Evolutionary conservation across 1,284 basidiomycete genomes (phyloP), one percentile per base, ranked within the genome.

Genomic region (Pseudozyma sp.): DNA sequence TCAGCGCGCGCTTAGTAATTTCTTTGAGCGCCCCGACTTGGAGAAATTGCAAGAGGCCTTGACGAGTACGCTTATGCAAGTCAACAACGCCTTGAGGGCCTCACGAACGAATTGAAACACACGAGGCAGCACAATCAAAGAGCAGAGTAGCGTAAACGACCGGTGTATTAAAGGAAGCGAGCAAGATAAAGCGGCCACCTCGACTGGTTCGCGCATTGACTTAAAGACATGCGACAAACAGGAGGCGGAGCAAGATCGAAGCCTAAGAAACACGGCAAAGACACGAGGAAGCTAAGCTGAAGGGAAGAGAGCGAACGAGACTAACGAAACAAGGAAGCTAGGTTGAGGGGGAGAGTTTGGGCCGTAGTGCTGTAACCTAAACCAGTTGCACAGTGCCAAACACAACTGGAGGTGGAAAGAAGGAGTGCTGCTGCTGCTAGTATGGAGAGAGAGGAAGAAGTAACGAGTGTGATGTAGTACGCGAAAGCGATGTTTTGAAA

Each of bases 81-180:
- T 31, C 25, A 31, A 31, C 25, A 31, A 31, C 25, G 25, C 25
- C n/a, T 47, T 25, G 45, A 16, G 16, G n/a, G 34, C 25, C 25
- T 53, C 39, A 31, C 25, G 25, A 31, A 31, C 25, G 25, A 31
- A 6, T 31, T 31, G 10, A 40, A 31, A 38, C 5, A 19, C 47
- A 43, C 56, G 36, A 36, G 25, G 38, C 14, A 53, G 18, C 36
- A 44, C 53, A 47, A 39, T 13, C 39, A 36, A 52, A 18, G 8
- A 14, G 6, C 34, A 44, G 40, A 34, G 25, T 61, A 69, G 60
- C 59, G 60, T 63, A 63, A 31, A 59, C 60, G 60, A 69, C 58
- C 65, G 65, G 66, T 69, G 66, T 69, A 69, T 69, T 69, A 69
- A 35, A 69, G 59, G 47, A 54, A 43, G 48, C n/a, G 42, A 58